Evolutionary conservation across 2,329 filamentous ascomycete species (phyloP), one percentile per base, ranked within the genome.

Genomic region (Fonsecaea nubica): DNA sequence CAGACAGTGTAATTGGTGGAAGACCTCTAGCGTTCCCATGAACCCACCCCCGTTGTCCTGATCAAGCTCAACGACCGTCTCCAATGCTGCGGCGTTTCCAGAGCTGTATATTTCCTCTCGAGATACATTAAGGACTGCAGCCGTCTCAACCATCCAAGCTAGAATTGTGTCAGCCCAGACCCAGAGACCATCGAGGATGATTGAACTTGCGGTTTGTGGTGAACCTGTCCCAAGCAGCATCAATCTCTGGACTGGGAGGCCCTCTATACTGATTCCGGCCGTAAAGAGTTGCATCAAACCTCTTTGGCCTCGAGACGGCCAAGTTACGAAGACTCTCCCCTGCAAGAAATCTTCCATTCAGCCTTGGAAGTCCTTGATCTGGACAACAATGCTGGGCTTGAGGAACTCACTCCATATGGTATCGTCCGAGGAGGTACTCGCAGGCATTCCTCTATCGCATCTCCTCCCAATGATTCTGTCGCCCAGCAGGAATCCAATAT

Each of bases 1-100:
- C 58, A 61, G 58, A 21, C 58, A 61, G 30, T 61, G 58, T 32
- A 61, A 25, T 40, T 61, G 25, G 35, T 61, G 58, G 58, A 61
- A 61, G 1, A 61, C 42, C 33, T 61, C 52, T 7, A 63, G 36
- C 18, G 52, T 58, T 2, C 53, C 53, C 53, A 56, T 56, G 53
- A 33, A 56, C 10, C 53, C 53, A 8, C 53, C 53, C 36, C 53
- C 53, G 18, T 56, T 56, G 7, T 18, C 53, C 35, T 36, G 25
- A 13, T 38, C 53, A 33, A 56, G 32, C 18, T 56, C 53, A 4
- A 56, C 53, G 6, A 56, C 33, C 32, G 53, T 56, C 33, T 56
- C 53, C 53, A 56, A 8, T 4, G 53, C 53, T 18, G 53, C 53
- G 18, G 53, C 35, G 32, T 56, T 56, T 38, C 53, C 32, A 35